These are phyloP conservation scores for Fraxinus latifolia DNA, from an alignment of 305 asterid species.

Conservation along the genomic window DNA sequence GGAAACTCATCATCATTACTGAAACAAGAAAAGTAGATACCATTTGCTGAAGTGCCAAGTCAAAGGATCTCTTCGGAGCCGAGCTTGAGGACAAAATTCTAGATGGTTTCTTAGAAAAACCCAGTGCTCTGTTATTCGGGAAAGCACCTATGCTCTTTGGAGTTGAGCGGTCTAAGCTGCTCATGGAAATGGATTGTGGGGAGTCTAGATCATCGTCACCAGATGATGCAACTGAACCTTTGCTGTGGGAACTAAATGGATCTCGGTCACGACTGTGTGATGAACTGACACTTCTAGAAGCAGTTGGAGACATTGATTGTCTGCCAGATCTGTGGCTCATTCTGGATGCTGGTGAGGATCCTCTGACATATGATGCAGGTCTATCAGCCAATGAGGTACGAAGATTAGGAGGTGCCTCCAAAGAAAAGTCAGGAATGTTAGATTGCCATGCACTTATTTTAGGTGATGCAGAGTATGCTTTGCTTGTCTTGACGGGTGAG, in stretches of 20 bases:
- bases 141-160: slow-evolving; percentile 46
- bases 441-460: slow-evolving; percentile 65
- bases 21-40: slow-evolving; percentile 45
- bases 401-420: slow-evolving; percentile 93
- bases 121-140: slow-evolving; percentile 47
- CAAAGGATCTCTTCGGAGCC: slow-evolving; percentile 93
- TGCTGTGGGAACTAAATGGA: slow-evolving; percentile 59
- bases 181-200: slow-evolving; percentile 53
- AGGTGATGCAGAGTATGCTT: slow-evolving; percentile 77
- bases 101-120: slow-evolving; percentile 59
- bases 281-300: slow-evolving; percentile 71
- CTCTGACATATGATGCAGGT: slow-evolving; percentile 90
- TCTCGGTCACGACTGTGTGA: slow-evolving; percentile 71
- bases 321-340: slow-evolving; percentile 72
- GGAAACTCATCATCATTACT: slow-evolving; percentile 8
- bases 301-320: slow-evolving; percentile 90
- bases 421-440: slow-evolving; percentile 71
- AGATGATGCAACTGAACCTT: slow-evolving; percentile 90
- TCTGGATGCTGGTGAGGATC: slow-evolving; percentile 97
- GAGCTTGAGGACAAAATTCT: slow-evolving; percentile 59
- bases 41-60: slow-evolving; percentile 77
- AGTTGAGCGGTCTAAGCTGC: slow-evolving; percentile 53
- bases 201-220: slow-evolving; percentile 89
- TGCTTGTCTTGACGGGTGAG: slow-evolving; percentile 69
- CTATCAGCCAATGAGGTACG: slow-evolving; percentile 95